phyloP scores from a whole-genome alignment of 306 rosid genomes.

The Citrullus colocynthis region DNA sequence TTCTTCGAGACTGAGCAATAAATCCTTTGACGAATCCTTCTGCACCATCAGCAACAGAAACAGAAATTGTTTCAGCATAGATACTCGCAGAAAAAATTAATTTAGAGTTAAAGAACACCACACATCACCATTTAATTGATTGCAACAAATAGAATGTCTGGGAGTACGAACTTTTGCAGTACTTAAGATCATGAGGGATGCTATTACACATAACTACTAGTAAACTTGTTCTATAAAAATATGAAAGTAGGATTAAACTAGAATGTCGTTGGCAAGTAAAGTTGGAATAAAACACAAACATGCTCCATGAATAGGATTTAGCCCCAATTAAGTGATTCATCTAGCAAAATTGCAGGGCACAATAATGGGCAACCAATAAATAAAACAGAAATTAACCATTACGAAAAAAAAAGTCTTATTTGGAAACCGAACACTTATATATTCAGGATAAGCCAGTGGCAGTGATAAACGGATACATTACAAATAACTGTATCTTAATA shows the following conservation, averaged over 20 bases:
- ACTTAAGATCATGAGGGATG: background rate
- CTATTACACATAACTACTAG: background rate
- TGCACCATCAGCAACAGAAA: slow-evolving; percentile 14
- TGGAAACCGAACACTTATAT: background rate
- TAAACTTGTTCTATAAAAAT: background rate
- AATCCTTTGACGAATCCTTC: slow-evolving; percentile 20
- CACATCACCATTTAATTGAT: background rate
- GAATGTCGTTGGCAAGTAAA: background rate
- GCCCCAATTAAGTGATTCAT: background rate
- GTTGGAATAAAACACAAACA: background rate
- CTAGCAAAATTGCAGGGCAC: background rate
- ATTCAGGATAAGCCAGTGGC: too few relatives aligned
- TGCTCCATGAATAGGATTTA: background rate
- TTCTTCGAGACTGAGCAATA: slow-evolving; percentile 29
- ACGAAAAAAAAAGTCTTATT: background rate
- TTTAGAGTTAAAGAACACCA: background rate
- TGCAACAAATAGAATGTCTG: background rate
- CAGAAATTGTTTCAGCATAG: background rate
- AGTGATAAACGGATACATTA: too few relatives aligned
- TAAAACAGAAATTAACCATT: background rate
- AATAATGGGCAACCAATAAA: background rate
- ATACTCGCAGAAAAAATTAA: background rate
- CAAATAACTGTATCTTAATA: too few relatives aligned
- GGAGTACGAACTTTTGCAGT: background rate
- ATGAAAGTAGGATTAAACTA: background rate